phyloP scores from a whole-genome alignment of 768 basidiomycete genomes.

The Lentinula detonsa region DNA sequence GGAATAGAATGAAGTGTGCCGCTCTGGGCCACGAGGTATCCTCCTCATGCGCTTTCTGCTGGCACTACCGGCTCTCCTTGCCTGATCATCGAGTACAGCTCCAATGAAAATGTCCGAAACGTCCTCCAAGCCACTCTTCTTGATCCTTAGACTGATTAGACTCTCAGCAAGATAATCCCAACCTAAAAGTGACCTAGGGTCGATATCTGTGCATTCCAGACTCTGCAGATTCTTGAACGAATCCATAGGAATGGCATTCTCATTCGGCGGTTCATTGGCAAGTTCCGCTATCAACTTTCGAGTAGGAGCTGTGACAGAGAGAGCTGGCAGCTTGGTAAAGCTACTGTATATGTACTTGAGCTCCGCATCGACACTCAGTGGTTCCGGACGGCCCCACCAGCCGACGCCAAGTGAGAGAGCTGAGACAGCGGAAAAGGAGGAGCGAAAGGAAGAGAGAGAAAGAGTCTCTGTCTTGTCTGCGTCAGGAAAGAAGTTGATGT shows the following conservation, averaged over 20 bases:
- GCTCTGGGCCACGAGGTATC: slow-evolving; percentile 31
- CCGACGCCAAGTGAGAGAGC: slow-evolving; percentile 63
- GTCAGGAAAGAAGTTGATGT: slow-evolving; percentile 50
- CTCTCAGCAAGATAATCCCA: slow-evolving; percentile 77
- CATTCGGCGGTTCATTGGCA: slow-evolving; percentile 58
- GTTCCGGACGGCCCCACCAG: slow-evolving; percentile 66
- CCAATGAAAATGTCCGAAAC: slow-evolving; percentile 70
- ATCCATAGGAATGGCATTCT: slow-evolving; percentile 75
- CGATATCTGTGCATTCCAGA: slow-evolving; percentile 72
- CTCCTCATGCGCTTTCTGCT: slow-evolving; percentile 40
- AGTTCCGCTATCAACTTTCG: slow-evolving; percentile 65
- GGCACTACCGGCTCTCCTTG: slow-evolving; percentile 50
- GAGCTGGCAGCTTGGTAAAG: slow-evolving; percentile 85
- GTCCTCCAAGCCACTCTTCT: slow-evolving; percentile 77
- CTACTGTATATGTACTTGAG: slow-evolving; percentile 85
- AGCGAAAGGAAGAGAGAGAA: slow-evolving; percentile 69
- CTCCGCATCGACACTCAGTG: slow-evolving; percentile 58
- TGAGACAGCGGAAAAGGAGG: slow-evolving; percentile 73
- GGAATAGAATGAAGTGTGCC: slow-evolving; percentile 40
- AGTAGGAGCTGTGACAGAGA: slow-evolving; percentile 60
- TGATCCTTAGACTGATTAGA: slow-evolving; percentile 68
- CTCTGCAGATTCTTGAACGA: slow-evolving; percentile 80
- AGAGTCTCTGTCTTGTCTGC: slow-evolving; percentile 67
- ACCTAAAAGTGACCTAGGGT: slow-evolving; percentile 75
- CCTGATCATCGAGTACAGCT: slow-evolving; percentile 74